These are phyloP conservation scores for Prunus armeniaca DNA, from an alignment of 306 rosid genomes.

Conservation along the genomic window DNA sequence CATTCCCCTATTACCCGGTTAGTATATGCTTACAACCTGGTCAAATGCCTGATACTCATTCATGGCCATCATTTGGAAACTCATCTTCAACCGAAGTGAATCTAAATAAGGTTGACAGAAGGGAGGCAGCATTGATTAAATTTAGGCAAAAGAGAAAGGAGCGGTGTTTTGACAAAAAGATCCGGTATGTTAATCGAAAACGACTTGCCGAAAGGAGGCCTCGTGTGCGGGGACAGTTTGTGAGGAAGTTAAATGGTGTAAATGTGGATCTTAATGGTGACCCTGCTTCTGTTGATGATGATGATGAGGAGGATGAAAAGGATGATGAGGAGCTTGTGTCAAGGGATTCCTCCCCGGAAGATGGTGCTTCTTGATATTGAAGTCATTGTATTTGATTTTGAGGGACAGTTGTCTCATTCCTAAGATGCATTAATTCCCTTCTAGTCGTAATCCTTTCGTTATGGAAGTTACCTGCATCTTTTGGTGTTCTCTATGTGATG, in stretches of 20 bases:
- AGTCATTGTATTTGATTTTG: constrained; percentile 2
- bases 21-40: constrained; percentile 67
- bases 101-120: constrained; percentile 69
- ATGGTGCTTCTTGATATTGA: constrained; percentile 26
- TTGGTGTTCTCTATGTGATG: constrained; percentile 6
- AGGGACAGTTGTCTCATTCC: background rate
- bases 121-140: constrained; percentile 96
- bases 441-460: background rate
- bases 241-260: constrained; percentile 73
- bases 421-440: constrained; percentile 14
- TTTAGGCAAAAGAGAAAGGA: constrained; percentile 96
- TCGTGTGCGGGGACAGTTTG: constrained; percentile 90
- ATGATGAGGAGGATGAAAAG: constrained; percentile 53
- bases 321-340: constrained; percentile 52
- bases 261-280: constrained; percentile 85
- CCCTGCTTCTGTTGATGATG: constrained; percentile 62
- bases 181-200: constrained; percentile 83
- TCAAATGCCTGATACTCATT: constrained; percentile 58
- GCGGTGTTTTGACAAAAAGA: constrained; percentile 93
- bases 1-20: constrained; percentile 72
- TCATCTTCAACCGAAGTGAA: constrained; percentile 58
- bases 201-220: constrained; percentile 89
- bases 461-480: constrained; percentile 15
- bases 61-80: constrained; percentile 71
- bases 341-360: constrained; percentile 39